Evolutionary conservation across 148 eudicot species (phyloP), one percentile per base, ranked within the genome.

Genomic region (Cornus kousa): DNA sequence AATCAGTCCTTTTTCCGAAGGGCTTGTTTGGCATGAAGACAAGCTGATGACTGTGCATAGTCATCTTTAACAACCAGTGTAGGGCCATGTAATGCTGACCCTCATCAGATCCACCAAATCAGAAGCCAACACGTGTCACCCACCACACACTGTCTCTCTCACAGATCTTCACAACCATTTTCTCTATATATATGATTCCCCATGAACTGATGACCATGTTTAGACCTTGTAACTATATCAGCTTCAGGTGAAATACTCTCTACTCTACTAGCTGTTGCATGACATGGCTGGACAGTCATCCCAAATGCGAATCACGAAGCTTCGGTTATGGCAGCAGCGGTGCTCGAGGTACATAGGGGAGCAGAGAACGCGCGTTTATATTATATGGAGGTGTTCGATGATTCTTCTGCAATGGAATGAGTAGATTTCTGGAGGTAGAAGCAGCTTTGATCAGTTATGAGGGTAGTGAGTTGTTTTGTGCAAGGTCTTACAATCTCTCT

Each of bases 321-420:
- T 64, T 19, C 0, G 33, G 14, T 23, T 80, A 19, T 78, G 77
- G 82, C 77, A 62, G 69, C 77, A 62, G 69, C 77, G 48, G 80
- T 84, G 77, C 60, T 78, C 77, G 20, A 83, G 77, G 57, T 82
- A 79, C 59, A 13, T 85, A 20, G 80, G 79, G 53, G 82, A 82
- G 82, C 82, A 71, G 70, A 71, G 80, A 64, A 79, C 84, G 11
- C 69, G 85, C 4, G 39, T 85, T 62, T 81, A 81, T 72, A 85
- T 85, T 28, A 48, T 85, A 9, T 85, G 87, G 85, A 81, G 74
- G 74, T 85, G 87, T 73, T 75, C 75, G 5, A 59, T 79, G 57
- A 81, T 79, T 85, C 82, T 85, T 59, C 81, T 85, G n/a, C 40
- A 50, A 22, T 79, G 66, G 82, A 79, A 60, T 19, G 72, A 76